phyloP scores from a whole-genome alignment of 495 filamentous ascomycete species.

The Penicillium flavigenum region DNA sequence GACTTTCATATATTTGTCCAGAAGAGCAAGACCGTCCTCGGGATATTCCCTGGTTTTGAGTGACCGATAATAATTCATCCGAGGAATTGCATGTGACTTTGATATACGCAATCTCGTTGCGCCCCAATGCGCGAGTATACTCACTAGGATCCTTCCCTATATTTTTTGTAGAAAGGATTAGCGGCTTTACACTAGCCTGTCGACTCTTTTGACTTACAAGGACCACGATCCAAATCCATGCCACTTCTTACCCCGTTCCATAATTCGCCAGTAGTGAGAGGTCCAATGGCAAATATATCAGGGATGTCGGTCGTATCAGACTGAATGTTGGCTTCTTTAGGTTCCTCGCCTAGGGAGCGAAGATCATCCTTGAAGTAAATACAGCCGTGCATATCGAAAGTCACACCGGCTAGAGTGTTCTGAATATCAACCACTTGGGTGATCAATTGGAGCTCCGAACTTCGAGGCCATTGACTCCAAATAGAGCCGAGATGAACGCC shows the following conservation, averaged over 20 bases:
- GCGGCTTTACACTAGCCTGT: too few species aligned
- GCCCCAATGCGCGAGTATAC: conserved; percentile 20
- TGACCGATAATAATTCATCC: conserved; percentile 23
- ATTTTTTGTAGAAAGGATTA: too few species aligned
- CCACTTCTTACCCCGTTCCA: conserved; percentile 12
- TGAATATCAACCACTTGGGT: conserved; percentile 41
- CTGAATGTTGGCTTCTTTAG: conserved; percentile 18
- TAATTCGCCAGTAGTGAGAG: conserved; percentile 17
- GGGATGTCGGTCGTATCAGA: too few species aligned
- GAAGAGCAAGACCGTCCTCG: conserved; percentile 18
- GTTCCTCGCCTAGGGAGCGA: conserved; percentile 21
- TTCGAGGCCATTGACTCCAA: conserved; percentile 35
- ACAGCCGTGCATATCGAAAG: conserved; percentile 39
- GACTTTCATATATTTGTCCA: conserved; percentile 21
- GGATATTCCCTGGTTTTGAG: conserved; percentile 14
- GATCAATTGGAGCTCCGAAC: conserved; percentile 33
- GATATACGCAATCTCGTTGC: conserved; percentile 24
- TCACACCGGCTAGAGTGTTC: conserved; percentile 31
- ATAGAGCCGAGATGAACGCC: conserved; percentile 36
- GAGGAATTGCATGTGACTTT: conserved; percentile 18
- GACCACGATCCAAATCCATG: conserved; percentile 23
- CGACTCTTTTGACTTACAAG: conserved; percentile 14
- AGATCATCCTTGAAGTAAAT: conserved; percentile 45
- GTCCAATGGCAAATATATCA: conserved; percentile 24
- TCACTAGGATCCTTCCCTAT: conserved; percentile 17